Evolutionary conservation across 2,329 filamentous ascomycete genomes (phyloP).

Genomic region (Aspergillus latus): DNA sequence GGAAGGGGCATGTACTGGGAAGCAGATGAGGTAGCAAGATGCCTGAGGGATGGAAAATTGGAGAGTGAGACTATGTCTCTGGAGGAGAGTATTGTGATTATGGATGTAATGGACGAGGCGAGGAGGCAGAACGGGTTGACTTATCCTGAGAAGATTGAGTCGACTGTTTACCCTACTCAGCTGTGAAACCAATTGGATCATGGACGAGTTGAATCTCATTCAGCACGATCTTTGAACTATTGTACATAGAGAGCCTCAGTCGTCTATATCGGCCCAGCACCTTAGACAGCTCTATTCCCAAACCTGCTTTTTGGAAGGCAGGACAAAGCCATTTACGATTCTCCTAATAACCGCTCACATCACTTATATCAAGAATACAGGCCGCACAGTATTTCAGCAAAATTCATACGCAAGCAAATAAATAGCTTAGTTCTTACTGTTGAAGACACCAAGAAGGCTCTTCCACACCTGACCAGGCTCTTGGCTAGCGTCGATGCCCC

Average conservation of each 20-base stretch:
- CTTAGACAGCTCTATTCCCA: slow-evolving; percentile 17
- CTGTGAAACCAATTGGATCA: slow-evolving; percentile 23
- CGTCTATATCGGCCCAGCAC: slow-evolving; percentile 20
- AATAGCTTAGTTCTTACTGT: slow-evolving; percentile 50
- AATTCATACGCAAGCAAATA: slow-evolving; percentile 7
- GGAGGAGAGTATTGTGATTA: slow-evolving; percentile 78
- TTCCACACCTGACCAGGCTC: slow-evolving; percentile 96
- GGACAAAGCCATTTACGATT: slow-evolving; percentile 10
- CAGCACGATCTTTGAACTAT: slow-evolving; percentile 24
- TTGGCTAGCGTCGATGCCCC: slow-evolving; percentile 91
- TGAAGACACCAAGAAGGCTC: slow-evolving; percentile 82
- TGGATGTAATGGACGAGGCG: slow-evolving; percentile 76
- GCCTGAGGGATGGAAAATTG: slow-evolving; percentile 71
- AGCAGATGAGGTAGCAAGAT: slow-evolving; percentile 74
- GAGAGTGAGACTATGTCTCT: slow-evolving; percentile 71
- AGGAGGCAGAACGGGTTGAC: slow-evolving; percentile 61
- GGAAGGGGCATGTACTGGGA: slow-evolving; percentile 90
- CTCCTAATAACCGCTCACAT: slow-evolving; percentile 5
- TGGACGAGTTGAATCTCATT: slow-evolving; percentile 9
- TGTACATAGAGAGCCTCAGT: slow-evolving; percentile 33
- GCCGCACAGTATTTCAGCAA: slow-evolving; percentile 9
- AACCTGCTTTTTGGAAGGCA: slow-evolving; percentile 5
- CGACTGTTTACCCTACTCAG: slow-evolving; percentile 53
- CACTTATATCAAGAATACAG: slow-evolving; percentile 1
- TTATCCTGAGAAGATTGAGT: slow-evolving; percentile 68